These are phyloP conservation scores for Komagataella populi DNA, from an alignment of 805 yeast genomes.

Conservation along the genomic window DNA sequence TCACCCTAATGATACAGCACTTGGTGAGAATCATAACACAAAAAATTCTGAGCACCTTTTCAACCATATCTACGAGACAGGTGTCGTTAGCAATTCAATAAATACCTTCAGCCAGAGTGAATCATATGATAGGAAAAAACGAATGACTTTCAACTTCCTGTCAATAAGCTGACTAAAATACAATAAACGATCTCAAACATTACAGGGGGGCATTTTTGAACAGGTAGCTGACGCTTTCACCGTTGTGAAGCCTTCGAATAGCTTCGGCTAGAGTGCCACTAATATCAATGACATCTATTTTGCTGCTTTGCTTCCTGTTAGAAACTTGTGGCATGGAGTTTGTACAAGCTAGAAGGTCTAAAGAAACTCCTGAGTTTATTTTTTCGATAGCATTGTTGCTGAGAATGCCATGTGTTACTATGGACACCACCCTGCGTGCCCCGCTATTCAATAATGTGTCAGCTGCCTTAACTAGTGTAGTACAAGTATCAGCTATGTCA, in stretches of 20 bases:
- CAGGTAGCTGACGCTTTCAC: conserved; percentile 85
- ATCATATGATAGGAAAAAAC: conserved; percentile 5
- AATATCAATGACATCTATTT: conserved; percentile 72
- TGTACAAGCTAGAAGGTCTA: conserved; percentile 74
- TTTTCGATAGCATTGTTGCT: conserved; percentile 73
- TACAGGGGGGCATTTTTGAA: conserved; percentile 44
- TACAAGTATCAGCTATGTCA: conserved; percentile 98
- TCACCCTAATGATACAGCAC: neutral
- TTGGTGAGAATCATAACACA: neutral
- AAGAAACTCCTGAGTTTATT: conserved; percentile 44
- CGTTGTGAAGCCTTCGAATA: conserved; percentile 87
- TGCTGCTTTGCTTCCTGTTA: conserved; percentile 42
- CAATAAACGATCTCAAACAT: neutral
- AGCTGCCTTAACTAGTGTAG: conserved; percentile 90
- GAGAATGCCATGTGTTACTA: conserved; percentile 92
- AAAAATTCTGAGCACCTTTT: neutral
- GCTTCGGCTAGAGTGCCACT: conserved; percentile 87
- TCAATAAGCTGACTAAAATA: conserved; percentile 3
- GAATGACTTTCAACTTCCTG: conserved; percentile 10
- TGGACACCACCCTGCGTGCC: conserved; percentile 79
- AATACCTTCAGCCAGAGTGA: neutral
- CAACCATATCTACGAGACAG: neutral
- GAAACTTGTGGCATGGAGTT: conserved; percentile 82
- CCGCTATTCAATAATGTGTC: conserved; percentile 71
- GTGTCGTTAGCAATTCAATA: neutral